Percentiles rank a stretch among this genome's conserved stretches.
Evolutionary conservation across 352 stramenopile species (phyloP).

Genomic region (Pythium volutum): DNA sequence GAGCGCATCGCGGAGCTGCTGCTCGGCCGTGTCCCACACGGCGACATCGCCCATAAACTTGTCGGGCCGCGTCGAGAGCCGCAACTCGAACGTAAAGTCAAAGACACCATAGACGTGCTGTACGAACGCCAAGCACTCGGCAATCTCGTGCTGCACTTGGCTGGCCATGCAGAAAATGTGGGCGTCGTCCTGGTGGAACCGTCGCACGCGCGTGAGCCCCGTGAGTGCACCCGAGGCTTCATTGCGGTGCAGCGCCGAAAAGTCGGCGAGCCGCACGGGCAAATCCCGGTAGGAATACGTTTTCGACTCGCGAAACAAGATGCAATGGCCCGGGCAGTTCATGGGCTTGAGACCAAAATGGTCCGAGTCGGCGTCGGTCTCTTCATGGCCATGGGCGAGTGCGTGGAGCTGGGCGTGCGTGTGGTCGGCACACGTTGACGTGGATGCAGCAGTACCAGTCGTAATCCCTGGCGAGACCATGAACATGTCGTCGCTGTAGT

Average conservation of each 20-base stretch:
- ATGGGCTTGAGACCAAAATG: slow-evolving; percentile 98
- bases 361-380: slow-evolving; percentile 63
- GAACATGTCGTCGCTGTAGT: slow-evolving; percentile 98
- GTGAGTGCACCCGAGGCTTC: slow-evolving; percentile 95
- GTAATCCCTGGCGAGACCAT: slow-evolving; percentile 76
- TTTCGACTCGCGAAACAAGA: slow-evolving; percentile 95
- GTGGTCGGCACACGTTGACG: slow-evolving; percentile 7
- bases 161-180: slow-evolving; percentile 97
- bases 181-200: slow-evolving; percentile 98
- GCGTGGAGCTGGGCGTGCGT: slow-evolving; percentile 26
- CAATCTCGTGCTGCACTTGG: slow-evolving; percentile 96
- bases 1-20: slow-evolving; percentile 63
- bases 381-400: slow-evolving; percentile 19
- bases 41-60: slow-evolving; percentile 93
- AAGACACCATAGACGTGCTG: slow-evolving; percentile 94
- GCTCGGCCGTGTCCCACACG: slow-evolving; percentile 92
- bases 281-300: slow-evolving; percentile 96
- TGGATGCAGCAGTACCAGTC: slow-evolving; percentile 13
- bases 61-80: slow-evolving; percentile 93
- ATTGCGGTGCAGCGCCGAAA: slow-evolving; percentile 95
- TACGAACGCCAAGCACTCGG: slow-evolving; percentile 91
- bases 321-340: slow-evolving; percentile 98
- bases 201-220: slow-evolving; percentile 95
- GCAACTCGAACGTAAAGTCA: slow-evolving; percentile 93
- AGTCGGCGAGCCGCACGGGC: slow-evolving; percentile 93